phyloP scores from a whole-genome alignment of 805 yeast genomes.

The Myxozyma neglecta region DNA sequence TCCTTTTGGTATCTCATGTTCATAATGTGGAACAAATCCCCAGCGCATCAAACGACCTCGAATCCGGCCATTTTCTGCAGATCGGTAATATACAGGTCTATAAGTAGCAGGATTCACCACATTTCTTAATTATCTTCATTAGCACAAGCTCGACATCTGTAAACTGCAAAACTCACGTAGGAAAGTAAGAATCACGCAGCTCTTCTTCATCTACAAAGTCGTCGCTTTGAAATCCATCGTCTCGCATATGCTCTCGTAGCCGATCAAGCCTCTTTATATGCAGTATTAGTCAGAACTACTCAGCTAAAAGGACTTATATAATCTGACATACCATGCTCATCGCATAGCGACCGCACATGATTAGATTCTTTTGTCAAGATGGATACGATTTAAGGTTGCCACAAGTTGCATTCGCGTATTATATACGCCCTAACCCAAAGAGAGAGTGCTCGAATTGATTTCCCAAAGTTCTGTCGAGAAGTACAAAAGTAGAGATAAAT shows the following conservation, averaged over 20 bases:
- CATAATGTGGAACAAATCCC: conserved; percentile 77
- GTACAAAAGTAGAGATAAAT: too few species aligned
- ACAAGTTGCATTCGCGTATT: too few species aligned
- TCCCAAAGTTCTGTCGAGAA: too few species aligned
- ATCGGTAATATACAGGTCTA: conserved; percentile 24
- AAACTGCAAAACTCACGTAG: conserved; percentile 44
- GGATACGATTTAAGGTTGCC: not conserved
- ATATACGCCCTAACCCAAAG: too few species aligned
- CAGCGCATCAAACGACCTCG: conserved; percentile 60
- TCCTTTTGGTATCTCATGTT: conserved; percentile 46
- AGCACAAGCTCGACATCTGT: not conserved
- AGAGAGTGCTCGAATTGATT: too few species aligned
- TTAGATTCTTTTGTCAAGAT: not conserved
- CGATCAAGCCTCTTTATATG: conserved; percentile 22
- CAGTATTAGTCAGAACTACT: not conserved
- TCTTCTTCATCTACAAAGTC: conserved; percentile 32
- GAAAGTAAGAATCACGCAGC: conserved; percentile 30
- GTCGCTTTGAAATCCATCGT: conserved; percentile 37
- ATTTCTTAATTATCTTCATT: conserved; percentile 7
- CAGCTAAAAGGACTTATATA: not conserved
- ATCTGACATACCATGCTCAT: conserved; percentile 45
- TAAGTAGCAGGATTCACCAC: conserved; percentile 23
- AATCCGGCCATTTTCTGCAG: conserved; percentile 26
- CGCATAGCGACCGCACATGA: conserved; percentile 68
- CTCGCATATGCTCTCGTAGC: conserved; percentile 22